These are phyloP conservation scores for Petrea volubilis DNA, from an alignment of 257 asterid genomes.

Conservation along the genomic window DNA sequence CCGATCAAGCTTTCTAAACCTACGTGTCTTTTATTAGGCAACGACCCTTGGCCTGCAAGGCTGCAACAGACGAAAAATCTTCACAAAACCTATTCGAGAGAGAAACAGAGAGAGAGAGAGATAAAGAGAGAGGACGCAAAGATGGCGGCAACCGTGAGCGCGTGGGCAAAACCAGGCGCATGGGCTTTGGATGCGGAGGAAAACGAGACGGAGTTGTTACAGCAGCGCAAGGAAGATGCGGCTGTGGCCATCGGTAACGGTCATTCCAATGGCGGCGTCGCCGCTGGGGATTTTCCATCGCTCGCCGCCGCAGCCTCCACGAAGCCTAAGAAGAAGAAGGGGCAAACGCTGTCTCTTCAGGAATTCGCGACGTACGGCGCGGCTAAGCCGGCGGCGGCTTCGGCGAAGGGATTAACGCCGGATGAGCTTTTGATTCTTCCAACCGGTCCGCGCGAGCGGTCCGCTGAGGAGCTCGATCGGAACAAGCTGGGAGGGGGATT, in stretches of 20 bases:
- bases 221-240: conserved; percentile 40
- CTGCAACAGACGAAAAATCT: conserved; percentile 40
- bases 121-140: conserved; percentile 11
- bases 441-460: conserved; percentile 79
- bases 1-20: conserved; percentile 29
- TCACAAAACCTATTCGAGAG: conserved; percentile 45
- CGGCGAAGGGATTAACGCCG: conserved; percentile 48
- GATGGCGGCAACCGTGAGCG: conserved; percentile 90
- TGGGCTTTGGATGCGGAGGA: conserved; percentile 94
- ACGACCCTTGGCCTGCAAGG: conserved; percentile 35
- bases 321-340: conserved; percentile 78
- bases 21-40: conserved; percentile 4
- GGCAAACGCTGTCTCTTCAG: conserved; percentile 56
- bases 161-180: conserved; percentile 92
- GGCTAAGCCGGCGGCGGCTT: conserved; percentile 33
- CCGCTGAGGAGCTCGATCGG: conserved; percentile 83
- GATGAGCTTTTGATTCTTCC: conserved; percentile 66
- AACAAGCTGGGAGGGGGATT: conserved; percentile 71
- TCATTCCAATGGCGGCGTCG: conserved; percentile 28
- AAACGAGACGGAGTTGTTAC: conserved; percentile 67
- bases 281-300: conserved; percentile 62
- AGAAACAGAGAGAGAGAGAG: not conserved
- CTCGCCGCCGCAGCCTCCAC: conserved; percentile 61
- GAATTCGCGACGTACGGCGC: conserved; percentile 50
- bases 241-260: conserved; percentile 14